Conservation (phyloP, 2,329 filamentous ascomycete genomes). For the Epicoccum nigrum region DNA sequence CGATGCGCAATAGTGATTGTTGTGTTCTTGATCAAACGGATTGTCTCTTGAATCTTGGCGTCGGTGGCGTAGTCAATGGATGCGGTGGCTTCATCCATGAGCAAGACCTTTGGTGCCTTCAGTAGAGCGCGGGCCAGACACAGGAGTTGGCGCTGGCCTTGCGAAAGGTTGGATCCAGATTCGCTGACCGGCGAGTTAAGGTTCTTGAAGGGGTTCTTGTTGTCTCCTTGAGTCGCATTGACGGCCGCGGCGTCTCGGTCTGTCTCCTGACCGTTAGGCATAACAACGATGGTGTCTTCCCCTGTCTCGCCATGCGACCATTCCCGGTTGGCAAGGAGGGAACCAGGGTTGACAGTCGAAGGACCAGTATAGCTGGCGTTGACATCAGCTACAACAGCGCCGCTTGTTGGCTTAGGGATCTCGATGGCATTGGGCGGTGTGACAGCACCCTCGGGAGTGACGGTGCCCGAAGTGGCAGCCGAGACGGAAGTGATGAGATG, state of each 20-base stretch:
- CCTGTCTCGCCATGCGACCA: conserved; percentile 35
- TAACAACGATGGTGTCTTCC: conserved; percentile 40
- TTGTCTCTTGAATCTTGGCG: conserved; percentile 93
- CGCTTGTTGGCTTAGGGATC: conserved; percentile 41
- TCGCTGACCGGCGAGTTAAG: conserved; percentile 83
- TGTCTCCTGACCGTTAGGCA: conserved; percentile 39
- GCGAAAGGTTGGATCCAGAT: conserved; percentile 91
- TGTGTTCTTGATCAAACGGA: conserved; percentile 88
- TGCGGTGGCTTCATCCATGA: conserved; percentile 98
- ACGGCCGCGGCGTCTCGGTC: conserved; percentile 31
- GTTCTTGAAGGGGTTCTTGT: conserved; percentile 95
- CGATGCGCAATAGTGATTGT: conserved; percentile 97
- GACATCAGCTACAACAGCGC: conserved; percentile 33
- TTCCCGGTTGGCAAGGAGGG: conserved; percentile 40
- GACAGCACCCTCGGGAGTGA: conserved; percentile 25
- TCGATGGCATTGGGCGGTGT: conserved; percentile 36
- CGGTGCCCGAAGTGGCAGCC: conserved; percentile 36
- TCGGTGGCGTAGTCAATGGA: conserved; percentile 98
- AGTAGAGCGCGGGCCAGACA: conserved; percentile 92
- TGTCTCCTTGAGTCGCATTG: conserved; percentile 62
- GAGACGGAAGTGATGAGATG: conserved; percentile 72
- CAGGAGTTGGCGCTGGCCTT: conserved; percentile 92
- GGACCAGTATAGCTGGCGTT: conserved; percentile 33
- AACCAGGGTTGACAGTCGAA: conserved; percentile 42
- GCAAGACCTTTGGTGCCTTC: conserved; percentile 88